Percentiles rank a stretch among this genome's conserved stretches.
These are phyloP conservation scores for Pythium rhizo-oryzae DNA, from an alignment of 352 stramenopile species.

Conservation along the genomic window DNA sequence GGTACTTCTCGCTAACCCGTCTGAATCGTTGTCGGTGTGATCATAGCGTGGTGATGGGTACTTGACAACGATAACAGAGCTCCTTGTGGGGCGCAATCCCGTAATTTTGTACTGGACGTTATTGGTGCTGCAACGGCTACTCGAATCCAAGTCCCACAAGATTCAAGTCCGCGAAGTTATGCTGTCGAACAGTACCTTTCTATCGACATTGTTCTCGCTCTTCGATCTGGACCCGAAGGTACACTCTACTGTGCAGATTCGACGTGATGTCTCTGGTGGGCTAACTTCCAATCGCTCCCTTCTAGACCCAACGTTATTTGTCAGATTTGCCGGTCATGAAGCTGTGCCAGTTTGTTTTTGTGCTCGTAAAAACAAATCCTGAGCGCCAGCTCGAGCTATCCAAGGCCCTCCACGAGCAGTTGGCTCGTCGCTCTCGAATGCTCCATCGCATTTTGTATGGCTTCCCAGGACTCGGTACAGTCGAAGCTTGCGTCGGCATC, in stretches of 20 bases:
- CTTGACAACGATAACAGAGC: constrained; percentile 61
- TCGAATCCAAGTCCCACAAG: constrained; percentile 68
- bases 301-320: constrained; percentile 59
- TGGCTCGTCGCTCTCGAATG: constrained; percentile 78
- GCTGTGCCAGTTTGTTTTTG: constrained; percentile 68
- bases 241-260: neutral
- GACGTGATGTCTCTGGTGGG: neutral
- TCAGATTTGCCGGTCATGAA: constrained; percentile 81
- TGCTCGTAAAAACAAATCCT: constrained; percentile 61
- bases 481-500: constrained; percentile 77
- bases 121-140: constrained; percentile 60
- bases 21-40: constrained; percentile 12
- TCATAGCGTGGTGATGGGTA: constrained; percentile 82
- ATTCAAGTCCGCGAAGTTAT: constrained; percentile 60
- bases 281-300: neutral
- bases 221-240: constrained; percentile 75
- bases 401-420: constrained; percentile 64
- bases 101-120: constrained; percentile 79
- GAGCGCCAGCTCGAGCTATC: constrained; percentile 69
- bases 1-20: neutral
- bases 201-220: constrained; percentile 62
- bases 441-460: constrained; percentile 78
- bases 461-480: constrained; percentile 67
- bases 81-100: constrained; percentile 54
- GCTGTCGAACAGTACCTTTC: constrained; percentile 63